Evolutionary conservation across 2,329 filamentous ascomycete species (phyloP).

Genomic region (Colletotrichum eleusines): DNA sequence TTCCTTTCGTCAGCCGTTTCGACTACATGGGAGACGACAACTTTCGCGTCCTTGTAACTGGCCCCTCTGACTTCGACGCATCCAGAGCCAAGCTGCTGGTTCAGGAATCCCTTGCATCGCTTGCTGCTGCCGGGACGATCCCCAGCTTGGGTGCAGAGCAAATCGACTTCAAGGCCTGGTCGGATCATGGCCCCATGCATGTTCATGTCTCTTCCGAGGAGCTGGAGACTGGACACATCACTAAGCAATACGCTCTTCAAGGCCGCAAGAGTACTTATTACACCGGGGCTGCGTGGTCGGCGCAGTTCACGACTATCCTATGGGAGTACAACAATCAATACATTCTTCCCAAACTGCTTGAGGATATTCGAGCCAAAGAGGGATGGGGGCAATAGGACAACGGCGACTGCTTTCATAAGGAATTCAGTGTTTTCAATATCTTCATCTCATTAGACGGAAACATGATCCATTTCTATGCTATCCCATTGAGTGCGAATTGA

Average conservation of each 20-base stretch:
- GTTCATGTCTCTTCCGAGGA: conserved; percentile 47
- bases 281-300: conserved; percentile 51
- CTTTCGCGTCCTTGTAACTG: conserved; percentile 48
- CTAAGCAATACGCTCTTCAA: conserved; percentile 54
- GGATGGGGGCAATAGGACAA: no score
- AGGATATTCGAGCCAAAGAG: not conserved
- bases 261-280: conserved; percentile 55
- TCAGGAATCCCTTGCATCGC: conserved; percentile 43
- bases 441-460: no score
- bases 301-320: conserved; percentile 49
- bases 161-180: conserved; percentile 46
- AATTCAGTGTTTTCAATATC: no score
- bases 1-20: conserved; percentile 48
- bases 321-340: conserved; percentile 51
- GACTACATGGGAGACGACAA: conserved; percentile 46
- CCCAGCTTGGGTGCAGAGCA: conserved; percentile 32
- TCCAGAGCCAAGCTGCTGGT: conserved; percentile 46
- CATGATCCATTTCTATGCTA: no score
- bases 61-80: conserved; percentile 42
- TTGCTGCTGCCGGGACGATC: conserved; percentile 44
- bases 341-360: conserved; percentile 47
- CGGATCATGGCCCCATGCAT: conserved; percentile 50
- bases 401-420: no score
- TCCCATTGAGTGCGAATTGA: no score
- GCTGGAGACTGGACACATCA: conserved; percentile 51